Conservation (phyloP, 1,284 basidiomycete species). For the Trametes polyzona region DNA sequence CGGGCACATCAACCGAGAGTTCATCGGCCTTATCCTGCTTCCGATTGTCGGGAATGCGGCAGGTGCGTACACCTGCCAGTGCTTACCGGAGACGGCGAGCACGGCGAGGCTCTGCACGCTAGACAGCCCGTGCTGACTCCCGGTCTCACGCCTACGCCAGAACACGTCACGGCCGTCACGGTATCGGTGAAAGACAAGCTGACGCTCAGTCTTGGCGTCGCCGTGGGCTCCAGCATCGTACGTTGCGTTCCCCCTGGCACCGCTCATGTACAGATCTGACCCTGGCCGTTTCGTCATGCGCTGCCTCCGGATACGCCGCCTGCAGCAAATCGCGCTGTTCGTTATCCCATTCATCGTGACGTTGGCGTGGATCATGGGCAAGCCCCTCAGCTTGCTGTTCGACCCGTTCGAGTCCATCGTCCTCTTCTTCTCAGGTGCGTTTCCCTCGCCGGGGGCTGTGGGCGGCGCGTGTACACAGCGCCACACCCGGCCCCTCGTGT, state of each 20-base stretch:
- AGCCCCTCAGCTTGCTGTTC: slow-evolving; percentile 67
- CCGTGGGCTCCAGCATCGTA: slow-evolving; percentile 90
- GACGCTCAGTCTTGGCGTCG: slow-evolving; percentile 76
- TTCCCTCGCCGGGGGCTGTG: slow-evolving; percentile 47
- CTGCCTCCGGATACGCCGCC: neutral
- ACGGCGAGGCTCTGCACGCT: neutral
- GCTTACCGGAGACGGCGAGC: neutral
- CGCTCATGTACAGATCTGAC: neutral
- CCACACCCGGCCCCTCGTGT: neutral
- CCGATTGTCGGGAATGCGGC: slow-evolving; percentile 89
- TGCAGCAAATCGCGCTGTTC: slow-evolving; percentile 85
- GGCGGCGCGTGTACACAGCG: slow-evolving; percentile 20
- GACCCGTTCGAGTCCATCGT: slow-evolving; percentile 71
- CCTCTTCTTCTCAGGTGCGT: slow-evolving; percentile 42
- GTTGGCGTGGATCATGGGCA: slow-evolving; percentile 67
- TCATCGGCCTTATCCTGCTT: slow-evolving; percentile 85
- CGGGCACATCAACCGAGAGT: slow-evolving; percentile 70
- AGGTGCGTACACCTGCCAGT: slow-evolving; percentile 43
- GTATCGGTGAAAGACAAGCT: slow-evolving; percentile 86
- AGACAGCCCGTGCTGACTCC: neutral
- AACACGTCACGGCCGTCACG: slow-evolving; percentile 87
- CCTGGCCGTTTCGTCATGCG: neutral
- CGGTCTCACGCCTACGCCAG: slow-evolving; percentile 37
- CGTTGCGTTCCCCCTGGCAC: slow-evolving; percentile 35
- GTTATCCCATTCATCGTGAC: slow-evolving; percentile 77